Evolutionary conservation across 768 basidiomycete genomes (phyloP), one percentile per base, ranked within the genome.

Genomic region (Leucocoprinus birnbaumii): DNA sequence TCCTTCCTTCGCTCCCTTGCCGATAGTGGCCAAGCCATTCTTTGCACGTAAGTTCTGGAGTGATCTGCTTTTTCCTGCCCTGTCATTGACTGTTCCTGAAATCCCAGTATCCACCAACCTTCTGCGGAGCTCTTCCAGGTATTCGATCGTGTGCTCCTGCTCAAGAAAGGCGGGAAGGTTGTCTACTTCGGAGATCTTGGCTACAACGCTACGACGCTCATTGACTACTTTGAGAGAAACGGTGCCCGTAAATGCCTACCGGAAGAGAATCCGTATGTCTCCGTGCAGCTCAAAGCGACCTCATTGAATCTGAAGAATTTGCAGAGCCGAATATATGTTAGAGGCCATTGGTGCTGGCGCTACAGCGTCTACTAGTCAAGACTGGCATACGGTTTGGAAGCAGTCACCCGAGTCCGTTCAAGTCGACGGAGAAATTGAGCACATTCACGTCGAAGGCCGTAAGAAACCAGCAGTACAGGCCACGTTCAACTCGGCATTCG

Each of bases 11-110:
- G 85, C 4, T 80, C 85, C 35, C 80, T 95, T 25, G 90, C 91
- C 3, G 80, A 89, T 53, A 81, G 81, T 52, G 93, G 93, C 1
- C 92, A 94, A 63, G 89, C 91, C 24, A 93, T 95, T 63, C 74
- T 96, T 24, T 94, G 92, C 84, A 94, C 89, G 75, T 85, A 60
- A 51, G 84, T n/a, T n/a, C n/a, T n/a, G n/a, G n/a, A n/a, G n/a
- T n/a, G n/a, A n/a, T 71, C 37, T 22, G 35, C 43, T 34, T 13
- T 27, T 34, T 34, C 18, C 0, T 48, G 14, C 52, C 27, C 8
- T 44, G 7, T 37, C 44, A 11, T 11, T n/a, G 13, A n/a, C n/a
- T 25, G 13, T 11, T 9, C 6, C 48, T 56, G 19, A 48, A 27
- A 22, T 9, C 18, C 27, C 37, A 77, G 79, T 3, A 79, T 80